Base-by-base conservation (phyloP, 2,329 filamentous ascomycete species). In the Pseudogymnoascus sp. region DNA sequence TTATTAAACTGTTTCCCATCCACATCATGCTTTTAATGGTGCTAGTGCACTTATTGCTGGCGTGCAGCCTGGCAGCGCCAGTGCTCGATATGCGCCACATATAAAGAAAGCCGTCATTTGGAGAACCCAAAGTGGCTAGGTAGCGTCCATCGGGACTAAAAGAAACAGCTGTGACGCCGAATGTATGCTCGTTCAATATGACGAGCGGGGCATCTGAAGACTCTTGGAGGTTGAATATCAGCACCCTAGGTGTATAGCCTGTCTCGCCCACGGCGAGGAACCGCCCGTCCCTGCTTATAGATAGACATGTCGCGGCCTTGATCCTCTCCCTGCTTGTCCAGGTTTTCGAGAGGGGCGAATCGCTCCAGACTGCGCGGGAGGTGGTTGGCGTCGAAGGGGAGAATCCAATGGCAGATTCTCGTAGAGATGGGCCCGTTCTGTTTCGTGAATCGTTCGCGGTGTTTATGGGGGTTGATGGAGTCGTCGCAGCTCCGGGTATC, bases 201-300 rank as follows among this genome's bases (percentile, higher is more conserved):
- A 92, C 90, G 6, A 97, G 80, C 2, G 95, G 95, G 0, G 83
- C 83, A 71, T 98, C 93, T 2, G 88, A 89, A 1, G 90, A 90
- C 71, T 96, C 92, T 70, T 90, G 85, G 4, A 95, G 86, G 34
- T 86, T 92, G 77, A 96, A 99, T 63, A 99, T 88, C 64, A 98
- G 81, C 21, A 99, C 92, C 62, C 95, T 85, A 5, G 95, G 95
- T 62, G 89, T 90, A 76, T 98, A 97, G 21, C 95, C 95, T 3
- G 93, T 96, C 79, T 99, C 95, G 71, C 95, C 95, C 2, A 98
- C 90, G 7, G 93, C 95, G 62, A 99, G 80, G 73, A 90, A 96
- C 70, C 85, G 89, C 34, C 90, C 93, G 76, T 97, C 92, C 0
- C 87, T 86, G 73, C 92, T 97, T 68, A 99, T 83, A 21, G 92